A percentile compares a stretch with the other conserved stretches of the same genome.
phyloP scores from a whole-genome alignment of 257 asterid species.

The Rhazya stricta region DNA sequence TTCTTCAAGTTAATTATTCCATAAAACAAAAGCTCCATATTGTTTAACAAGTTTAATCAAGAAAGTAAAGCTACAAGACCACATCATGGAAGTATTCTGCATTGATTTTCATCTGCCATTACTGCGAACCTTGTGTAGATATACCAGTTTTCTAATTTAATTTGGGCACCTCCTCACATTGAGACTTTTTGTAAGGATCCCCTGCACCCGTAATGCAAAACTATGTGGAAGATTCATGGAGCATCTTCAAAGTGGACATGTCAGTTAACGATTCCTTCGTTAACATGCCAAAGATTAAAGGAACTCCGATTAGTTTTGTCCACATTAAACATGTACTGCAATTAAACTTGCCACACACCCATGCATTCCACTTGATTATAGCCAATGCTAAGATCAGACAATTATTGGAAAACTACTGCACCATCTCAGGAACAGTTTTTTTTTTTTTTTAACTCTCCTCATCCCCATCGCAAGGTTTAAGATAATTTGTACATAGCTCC shows the following conservation, averaged over 20 bases:
- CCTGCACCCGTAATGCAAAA: not conserved
- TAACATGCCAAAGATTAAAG: not conserved
- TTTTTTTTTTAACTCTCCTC: not conserved
- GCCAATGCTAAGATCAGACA: not conserved
- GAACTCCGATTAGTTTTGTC: too few species aligned
- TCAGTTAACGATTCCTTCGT: not conserved
- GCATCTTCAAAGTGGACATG: not conserved
- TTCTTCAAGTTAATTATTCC: not conserved
- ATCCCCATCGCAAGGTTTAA: not conserved
- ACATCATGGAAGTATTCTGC: not conserved
- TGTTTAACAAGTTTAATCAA: conserved; percentile 6
- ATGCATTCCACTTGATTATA: not conserved
- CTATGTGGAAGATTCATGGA: too few species aligned
- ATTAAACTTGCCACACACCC: not conserved
- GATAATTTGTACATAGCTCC: not conserved
- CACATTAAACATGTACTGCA: not conserved
- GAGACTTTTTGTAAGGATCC: not conserved
- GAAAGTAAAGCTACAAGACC: not conserved
- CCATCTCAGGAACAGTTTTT: not conserved
- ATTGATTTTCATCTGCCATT: not conserved
- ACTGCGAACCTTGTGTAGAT: not conserved
- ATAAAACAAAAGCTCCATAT: not conserved
- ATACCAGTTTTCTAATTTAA: not conserved
- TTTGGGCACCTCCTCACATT: not conserved
- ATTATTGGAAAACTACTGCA: not conserved